Evolutionary conservation across 2,329 filamentous ascomycete genomes (phyloP).

Genomic region (Huntiella omanensis): DNA sequence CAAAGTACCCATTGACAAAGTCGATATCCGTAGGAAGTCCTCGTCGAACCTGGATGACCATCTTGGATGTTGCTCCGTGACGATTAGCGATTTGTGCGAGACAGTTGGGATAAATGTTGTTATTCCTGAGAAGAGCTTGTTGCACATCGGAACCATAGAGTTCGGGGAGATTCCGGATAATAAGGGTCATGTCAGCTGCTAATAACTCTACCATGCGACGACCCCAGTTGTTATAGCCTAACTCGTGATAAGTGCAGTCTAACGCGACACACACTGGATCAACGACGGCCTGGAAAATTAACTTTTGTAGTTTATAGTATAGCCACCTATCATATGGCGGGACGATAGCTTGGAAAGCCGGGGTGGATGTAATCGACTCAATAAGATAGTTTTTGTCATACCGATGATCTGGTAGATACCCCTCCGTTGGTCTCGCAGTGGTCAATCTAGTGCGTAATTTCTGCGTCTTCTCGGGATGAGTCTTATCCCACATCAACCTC

Average conservation of each 20-base stretch:
- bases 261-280: constrained; percentile 68
- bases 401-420: constrained; percentile 6
- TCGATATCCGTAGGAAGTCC: constrained; percentile 57
- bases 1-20: constrained; percentile 77
- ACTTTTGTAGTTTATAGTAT: constrained; percentile 55
- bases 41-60: constrained; percentile 45
- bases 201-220: constrained; percentile 50
- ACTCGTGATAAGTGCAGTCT: constrained; percentile 52
- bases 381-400: constrained; percentile 6
- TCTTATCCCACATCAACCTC: constrained; percentile 24
- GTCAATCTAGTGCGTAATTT: constrained; percentile 18
- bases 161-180: constrained; percentile 61
- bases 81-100: constrained; percentile 35
- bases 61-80: constrained; percentile 37
- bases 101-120: constrained; percentile 42
- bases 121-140: constrained; percentile 33
- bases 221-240: constrained; percentile 48
- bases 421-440: constrained; percentile 5
- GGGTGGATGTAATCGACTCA: constrained; percentile 7
- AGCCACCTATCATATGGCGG: constrained; percentile 37
- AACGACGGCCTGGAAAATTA: constrained; percentile 57
- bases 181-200: constrained; percentile 51
- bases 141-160: constrained; percentile 41
- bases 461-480: constrained; percentile 12
- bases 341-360: constrained; percentile 10